phyloP scores from a whole-genome alignment of 306 rosid species.

The Cicer chorassanicum region DNA sequence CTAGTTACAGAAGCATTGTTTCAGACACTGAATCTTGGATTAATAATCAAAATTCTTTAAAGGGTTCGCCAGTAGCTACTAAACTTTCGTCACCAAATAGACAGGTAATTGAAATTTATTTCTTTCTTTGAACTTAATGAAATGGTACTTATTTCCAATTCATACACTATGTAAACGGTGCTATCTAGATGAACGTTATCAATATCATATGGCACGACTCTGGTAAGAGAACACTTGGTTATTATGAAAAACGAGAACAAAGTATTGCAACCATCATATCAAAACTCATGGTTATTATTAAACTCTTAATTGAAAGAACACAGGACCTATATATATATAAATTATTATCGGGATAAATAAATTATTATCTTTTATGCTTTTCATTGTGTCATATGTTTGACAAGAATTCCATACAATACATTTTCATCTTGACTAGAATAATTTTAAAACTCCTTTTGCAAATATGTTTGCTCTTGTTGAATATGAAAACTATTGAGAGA shows the following conservation, averaged over 20 bases:
- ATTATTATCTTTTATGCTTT: not conserved
- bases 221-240: no score
- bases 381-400: constrained; percentile 14
- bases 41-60: constrained; percentile 56
- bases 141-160: constrained; percentile 11
- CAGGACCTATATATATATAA: not conserved
- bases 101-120: constrained; percentile 58
- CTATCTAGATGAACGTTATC: constrained; percentile 15
- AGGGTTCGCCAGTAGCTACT: constrained; percentile 42
- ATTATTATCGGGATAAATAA: not conserved
- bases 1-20: constrained; percentile 60
- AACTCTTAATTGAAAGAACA: no score
- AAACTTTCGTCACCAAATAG: constrained; percentile 55
- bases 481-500: no score
- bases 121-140: constrained; percentile 41
- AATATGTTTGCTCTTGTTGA: constrained; percentile 24
- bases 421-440: constrained; percentile 31
- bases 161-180: constrained; percentile 21
- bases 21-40: constrained; percentile 58
- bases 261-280: no score
- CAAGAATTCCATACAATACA: not conserved
- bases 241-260: no score
- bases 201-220: not conserved
- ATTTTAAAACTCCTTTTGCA: constrained; percentile 13
- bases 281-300: no score